Base-by-base conservation (phyloP, 805 yeast species). In the Nakazawaea pomicola region DNA sequence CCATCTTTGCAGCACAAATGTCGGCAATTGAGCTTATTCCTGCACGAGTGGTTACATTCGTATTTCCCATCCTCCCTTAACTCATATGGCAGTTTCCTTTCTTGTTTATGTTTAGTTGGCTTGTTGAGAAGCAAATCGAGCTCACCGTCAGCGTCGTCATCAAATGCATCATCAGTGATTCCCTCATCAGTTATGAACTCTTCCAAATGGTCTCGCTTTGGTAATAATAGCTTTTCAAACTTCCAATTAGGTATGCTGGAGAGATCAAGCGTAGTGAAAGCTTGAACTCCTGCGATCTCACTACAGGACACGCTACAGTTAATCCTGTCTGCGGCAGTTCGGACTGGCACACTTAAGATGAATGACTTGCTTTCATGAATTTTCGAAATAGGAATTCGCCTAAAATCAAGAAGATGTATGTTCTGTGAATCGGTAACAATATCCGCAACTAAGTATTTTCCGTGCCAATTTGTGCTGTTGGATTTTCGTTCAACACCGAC, bases 1-100 rank as follows among this genome's bases (percentile, higher is more conserved):
- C 77, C 77, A 28, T 67, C 70, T 29, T 66, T 62, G 43, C 78
- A 73, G 38, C 78, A 72, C 4, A 66, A 37, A 49, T 73, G 78
- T 10, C 76, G 61, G 40, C 77, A 73, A 0, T 48, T 55, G 1
- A 9, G 17, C 32, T 52, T 54, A 47, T 63, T 62, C 37, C 61
- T 68, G 45, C 78, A 73, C 4, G 53, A 38, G 46, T 73, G 78
- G 30, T 60, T 53, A 15, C 77, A 73, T 30, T 58, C 60, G 33
- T 54, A 54, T 38, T 57, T 60, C 1, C 66, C 69, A 41, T 62
- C 58, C 6, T 49, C 15, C 25, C 51, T 23, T 17, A 43, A 30
- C 16, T 37, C 43, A 36, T 61, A 36, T 12, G n/a, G 15, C n/a
- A n/a, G n/a, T 24, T 24, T 8, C n/a, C 16, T n/a, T 16, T 6